A percentile compares a stretch with the other conserved stretches of the same genome.
Conservation (phyloP, 441 rosid species). For the Eugenia klotzschiana region DNA sequence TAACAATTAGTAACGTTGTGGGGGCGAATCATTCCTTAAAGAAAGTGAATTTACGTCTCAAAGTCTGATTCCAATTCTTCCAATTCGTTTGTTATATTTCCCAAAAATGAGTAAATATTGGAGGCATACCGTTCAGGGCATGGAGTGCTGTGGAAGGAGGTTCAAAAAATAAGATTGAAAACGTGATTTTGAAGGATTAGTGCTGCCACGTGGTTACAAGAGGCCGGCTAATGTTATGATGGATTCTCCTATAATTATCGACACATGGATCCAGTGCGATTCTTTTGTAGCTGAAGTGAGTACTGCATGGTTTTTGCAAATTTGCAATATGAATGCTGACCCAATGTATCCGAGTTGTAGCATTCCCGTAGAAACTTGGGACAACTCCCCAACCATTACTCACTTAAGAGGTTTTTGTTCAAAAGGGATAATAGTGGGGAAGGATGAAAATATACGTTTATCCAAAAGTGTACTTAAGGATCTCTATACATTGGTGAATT, state of each 20-base stretch:
- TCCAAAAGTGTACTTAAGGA: slow-evolving; percentile 62
- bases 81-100: no score
- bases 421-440: slow-evolving; percentile 50
- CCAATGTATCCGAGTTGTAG: slow-evolving; percentile 49
- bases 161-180: no score
- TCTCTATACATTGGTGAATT: slow-evolving; percentile 33
- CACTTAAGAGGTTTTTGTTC: slow-evolving; percentile 61
- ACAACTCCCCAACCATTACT: slow-evolving; percentile 36
- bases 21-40: no score
- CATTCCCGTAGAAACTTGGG: slow-evolving; percentile 76
- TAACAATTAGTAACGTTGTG: no score
- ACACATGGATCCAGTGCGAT: slow-evolving; percentile 89
- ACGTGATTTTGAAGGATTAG: neutral
- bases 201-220: slow-evolving; percentile 13
- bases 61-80: no score
- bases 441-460: slow-evolving; percentile 54
- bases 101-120: neutral
- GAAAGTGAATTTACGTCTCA: no score
- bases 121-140: no score
- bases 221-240: slow-evolving; percentile 16
- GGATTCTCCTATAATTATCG: slow-evolving; percentile 21
- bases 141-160: no score
- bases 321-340: slow-evolving; percentile 84
- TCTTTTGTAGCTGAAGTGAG: slow-evolving; percentile 36
- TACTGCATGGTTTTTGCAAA: slow-evolving; percentile 80